Percentiles rank a stretch among this genome's conserved stretches.
These are phyloP conservation scores for Fallopia convolvulus DNA, from an alignment of 148 eudicot genomes.

Conservation along the genomic window DNA sequence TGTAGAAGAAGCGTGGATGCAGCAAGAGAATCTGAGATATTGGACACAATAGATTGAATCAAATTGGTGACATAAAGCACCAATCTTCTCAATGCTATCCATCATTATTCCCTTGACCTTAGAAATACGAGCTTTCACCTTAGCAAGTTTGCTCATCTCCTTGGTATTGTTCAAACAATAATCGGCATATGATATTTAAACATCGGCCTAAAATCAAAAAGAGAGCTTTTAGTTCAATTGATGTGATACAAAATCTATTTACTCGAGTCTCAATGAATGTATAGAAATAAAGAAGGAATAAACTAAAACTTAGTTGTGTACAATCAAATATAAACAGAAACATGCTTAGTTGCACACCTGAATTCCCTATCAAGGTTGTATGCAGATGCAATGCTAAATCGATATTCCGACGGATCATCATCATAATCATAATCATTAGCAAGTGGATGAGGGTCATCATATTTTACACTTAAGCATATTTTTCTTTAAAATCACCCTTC, in stretches of 20 bases:
- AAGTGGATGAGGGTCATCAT: constrained; percentile 66
- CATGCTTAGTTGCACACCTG: constrained; percentile 43
- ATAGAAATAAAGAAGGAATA: not conserved
- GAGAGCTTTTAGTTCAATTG: too few species aligned
- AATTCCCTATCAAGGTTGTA: constrained; percentile 93
- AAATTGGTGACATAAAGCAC: constrained; percentile 3
- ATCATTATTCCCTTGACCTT: constrained; percentile 66
- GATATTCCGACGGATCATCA: constrained; percentile 80
- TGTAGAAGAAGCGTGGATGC: not conserved
- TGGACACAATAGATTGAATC: not conserved
- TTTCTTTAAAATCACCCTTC: constrained; percentile 82
- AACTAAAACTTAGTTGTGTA: not conserved
- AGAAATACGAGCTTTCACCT: too few species aligned
- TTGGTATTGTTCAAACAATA: too few species aligned
- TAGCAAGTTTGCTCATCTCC: too few species aligned
- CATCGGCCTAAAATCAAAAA: too few species aligned
- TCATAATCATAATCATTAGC: constrained; percentile 77
- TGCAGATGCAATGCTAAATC: constrained; percentile 72
- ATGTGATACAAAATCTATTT: too few species aligned
- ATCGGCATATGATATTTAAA: too few species aligned
- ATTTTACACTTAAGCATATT: constrained; percentile 72
- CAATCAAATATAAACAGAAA: not conserved
- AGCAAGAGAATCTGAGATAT: not conserved
- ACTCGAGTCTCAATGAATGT: too few species aligned
- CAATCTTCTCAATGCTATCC: constrained; percentile 98